Conservation (phyloP, 352 stramenopile species). For the Phytophthora tentaculata region DNA sequence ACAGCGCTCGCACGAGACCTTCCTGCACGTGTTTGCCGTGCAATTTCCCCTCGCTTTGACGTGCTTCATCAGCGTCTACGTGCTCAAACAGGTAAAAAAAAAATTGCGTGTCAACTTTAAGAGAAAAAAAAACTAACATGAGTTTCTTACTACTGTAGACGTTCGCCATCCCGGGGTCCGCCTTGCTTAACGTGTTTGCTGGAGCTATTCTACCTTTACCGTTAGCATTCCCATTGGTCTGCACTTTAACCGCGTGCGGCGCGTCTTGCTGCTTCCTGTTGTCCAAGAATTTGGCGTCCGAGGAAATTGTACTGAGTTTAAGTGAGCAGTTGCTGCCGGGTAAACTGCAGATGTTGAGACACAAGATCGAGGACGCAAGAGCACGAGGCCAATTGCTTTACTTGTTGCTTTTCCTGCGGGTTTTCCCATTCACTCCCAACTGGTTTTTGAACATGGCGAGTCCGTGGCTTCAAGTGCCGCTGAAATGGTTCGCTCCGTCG, state of each 20-base stretch:
- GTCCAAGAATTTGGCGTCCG: slow-evolving; percentile 65
- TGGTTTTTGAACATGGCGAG: slow-evolving; percentile 87
- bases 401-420: slow-evolving; percentile 74
- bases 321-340: slow-evolving; percentile 68
- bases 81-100: slow-evolving; percentile 76
- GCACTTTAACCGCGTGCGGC: slow-evolving; percentile 65
- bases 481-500: slow-evolving; percentile 67
- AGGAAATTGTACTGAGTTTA: slow-evolving; percentile 59
- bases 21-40: slow-evolving; percentile 61
- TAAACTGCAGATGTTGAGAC: slow-evolving; percentile 57
- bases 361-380: slow-evolving; percentile 60
- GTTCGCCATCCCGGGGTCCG: slow-evolving; percentile 83
- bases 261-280: slow-evolving; percentile 79
- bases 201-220: slow-evolving; percentile 66
- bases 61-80: slow-evolving; percentile 76
- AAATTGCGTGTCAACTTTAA: slow-evolving; percentile 7
- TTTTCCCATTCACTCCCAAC: slow-evolving; percentile 87
- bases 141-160: slow-evolving; percentile 51
- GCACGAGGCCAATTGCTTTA: slow-evolving; percentile 57
- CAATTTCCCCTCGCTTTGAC: slow-evolving; percentile 72
- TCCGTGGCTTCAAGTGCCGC: slow-evolving; percentile 77
- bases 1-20: slow-evolving; percentile 63
- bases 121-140: too few species aligned
- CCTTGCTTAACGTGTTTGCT: slow-evolving; percentile 78
- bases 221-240: slow-evolving; percentile 76